Percentiles rank a stretch among this genome's conserved stretches.
These are phyloP conservation scores for Zizania palustris DNA, from an alignment of 202 grass and related monocot genomes.

Conservation along the genomic window DNA sequence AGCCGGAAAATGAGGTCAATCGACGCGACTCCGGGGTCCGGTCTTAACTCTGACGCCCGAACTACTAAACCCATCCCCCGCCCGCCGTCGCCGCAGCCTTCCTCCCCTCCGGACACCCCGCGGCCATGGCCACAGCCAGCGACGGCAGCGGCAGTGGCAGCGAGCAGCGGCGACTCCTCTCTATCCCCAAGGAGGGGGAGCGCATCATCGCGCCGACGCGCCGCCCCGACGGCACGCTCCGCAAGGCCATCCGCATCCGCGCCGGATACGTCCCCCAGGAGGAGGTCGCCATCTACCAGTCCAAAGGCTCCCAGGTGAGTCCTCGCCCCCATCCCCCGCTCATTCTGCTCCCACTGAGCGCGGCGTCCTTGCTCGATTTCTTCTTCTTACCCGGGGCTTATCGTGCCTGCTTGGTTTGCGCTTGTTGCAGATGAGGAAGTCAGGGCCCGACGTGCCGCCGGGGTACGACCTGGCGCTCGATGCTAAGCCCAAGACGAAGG, in stretches of 20 bases:
- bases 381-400: background rate
- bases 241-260: slow-evolving; percentile 90
- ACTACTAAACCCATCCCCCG: slow-evolving; percentile 52
- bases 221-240: slow-evolving; percentile 76
- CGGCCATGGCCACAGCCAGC: slow-evolving; percentile 47
- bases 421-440: slow-evolving; percentile 76
- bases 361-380: background rate
- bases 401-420: slow-evolving; percentile 29
- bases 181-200: slow-evolving; percentile 93
- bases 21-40: background rate
- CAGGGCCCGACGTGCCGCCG: slow-evolving; percentile 72
- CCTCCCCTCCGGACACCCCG: slow-evolving; percentile 25
- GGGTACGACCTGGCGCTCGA: slow-evolving; percentile 71
- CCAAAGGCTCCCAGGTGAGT: slow-evolving; percentile 83
- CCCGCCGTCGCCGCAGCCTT: background rate
- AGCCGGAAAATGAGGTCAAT: no score
- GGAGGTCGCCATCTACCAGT: slow-evolving; percentile 95
- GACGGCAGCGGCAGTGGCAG: slow-evolving; percentile 34
- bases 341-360: slow-evolving; percentile 4
- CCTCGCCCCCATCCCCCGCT: background rate
- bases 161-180: slow-evolving; percentile 65
- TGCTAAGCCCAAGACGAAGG: slow-evolving; percentile 92
- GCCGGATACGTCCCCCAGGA: slow-evolving; percentile 93
- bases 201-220: slow-evolving; percentile 84
- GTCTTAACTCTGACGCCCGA: slow-evolving; percentile 14